phyloP scores from a whole-genome alignment of 1,284 basidiomycete genomes.

The Afroboletus lepidellus region DNA sequence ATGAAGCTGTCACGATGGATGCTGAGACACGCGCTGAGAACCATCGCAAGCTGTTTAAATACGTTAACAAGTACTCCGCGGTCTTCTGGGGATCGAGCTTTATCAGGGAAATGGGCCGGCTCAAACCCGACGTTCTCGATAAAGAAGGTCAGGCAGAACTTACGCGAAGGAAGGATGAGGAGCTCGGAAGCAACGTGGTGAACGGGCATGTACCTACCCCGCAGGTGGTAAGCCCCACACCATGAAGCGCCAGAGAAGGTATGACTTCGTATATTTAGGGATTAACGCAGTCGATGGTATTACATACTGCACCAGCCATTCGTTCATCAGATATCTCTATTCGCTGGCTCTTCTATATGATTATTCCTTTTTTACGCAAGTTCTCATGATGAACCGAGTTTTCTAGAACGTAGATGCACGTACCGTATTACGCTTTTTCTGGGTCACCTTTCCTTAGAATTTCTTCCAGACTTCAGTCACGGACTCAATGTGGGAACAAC shows the following conservation, averaged over 20 bases:
- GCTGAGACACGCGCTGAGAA: slow-evolving; percentile 81
- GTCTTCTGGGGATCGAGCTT: slow-evolving; percentile 92
- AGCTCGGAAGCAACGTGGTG: slow-evolving; percentile 29
- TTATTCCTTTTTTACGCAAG: slow-evolving; percentile 39
- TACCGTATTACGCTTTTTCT: slow-evolving; percentile 8
- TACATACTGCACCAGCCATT: slow-evolving; percentile 19
- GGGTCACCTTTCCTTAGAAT: slow-evolving; percentile 16
- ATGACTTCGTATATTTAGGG: slow-evolving; percentile 34
- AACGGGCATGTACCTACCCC: slow-evolving; percentile 32
- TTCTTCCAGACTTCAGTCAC: slow-evolving; percentile 8
- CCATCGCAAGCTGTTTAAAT: slow-evolving; percentile 93
- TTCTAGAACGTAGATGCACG: slow-evolving; percentile 31
- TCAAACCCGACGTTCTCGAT: slow-evolving; percentile 43
- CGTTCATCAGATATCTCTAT: slow-evolving; percentile 32
- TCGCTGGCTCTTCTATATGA: slow-evolving; percentile 38
- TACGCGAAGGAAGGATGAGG: slow-evolving; percentile 25
- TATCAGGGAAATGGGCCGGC: slow-evolving; percentile 77
- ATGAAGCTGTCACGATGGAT: slow-evolving; percentile 91
- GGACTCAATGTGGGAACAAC: slow-evolving; percentile 11
- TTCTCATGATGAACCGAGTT: slow-evolving; percentile 17
- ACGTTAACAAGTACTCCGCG: slow-evolving; percentile 91
- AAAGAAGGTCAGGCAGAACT: slow-evolving; percentile 38
- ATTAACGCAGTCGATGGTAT: slow-evolving; percentile 22
- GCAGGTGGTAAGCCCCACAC: slow-evolving; percentile 37
- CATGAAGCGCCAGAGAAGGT: slow-evolving; percentile 32